Evolutionary conservation across 495 filamentous ascomycete species (phyloP).

Genomic region (Neurospora sp.): DNA sequence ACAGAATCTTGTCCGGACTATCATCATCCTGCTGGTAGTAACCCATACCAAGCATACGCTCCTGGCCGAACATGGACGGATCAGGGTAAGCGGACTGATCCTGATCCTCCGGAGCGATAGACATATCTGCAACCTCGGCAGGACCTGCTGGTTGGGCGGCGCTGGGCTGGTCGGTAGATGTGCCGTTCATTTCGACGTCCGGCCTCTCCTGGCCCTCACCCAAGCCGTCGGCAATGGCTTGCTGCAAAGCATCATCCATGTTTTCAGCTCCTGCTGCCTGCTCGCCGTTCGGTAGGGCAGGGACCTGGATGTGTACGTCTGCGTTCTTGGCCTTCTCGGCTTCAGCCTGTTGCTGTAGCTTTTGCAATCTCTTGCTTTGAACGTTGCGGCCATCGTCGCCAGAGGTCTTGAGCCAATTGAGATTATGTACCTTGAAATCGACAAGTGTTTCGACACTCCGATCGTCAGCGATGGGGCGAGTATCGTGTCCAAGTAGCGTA

Average conservation of each 20-base stretch:
- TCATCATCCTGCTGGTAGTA: slow-evolving; percentile 47
- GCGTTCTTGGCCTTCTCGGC: slow-evolving; percentile 41
- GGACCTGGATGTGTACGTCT: slow-evolving; percentile 13
- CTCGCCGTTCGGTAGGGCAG: slow-evolving; percentile 16
- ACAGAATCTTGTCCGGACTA: slow-evolving; percentile 38
- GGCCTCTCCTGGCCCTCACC: slow-evolving; percentile 21
- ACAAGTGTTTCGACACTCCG: slow-evolving; percentile 81
- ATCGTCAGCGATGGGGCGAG: slow-evolving; percentile 74
- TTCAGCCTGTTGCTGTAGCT: slow-evolving; percentile 40
- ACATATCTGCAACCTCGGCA: slow-evolving; percentile 20
- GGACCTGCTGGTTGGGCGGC: slow-evolving; percentile 2
- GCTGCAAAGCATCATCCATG: slow-evolving; percentile 23
- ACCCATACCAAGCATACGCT: slow-evolving; percentile 43
- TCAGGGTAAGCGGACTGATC: slow-evolving; percentile 38
- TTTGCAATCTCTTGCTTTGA: slow-evolving; percentile 41
- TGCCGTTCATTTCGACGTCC: neutral
- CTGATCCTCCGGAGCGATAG: slow-evolving; percentile 9
- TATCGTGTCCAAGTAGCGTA: slow-evolving; percentile 82
- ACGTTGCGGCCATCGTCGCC: slow-evolving; percentile 42
- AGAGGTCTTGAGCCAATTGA: slow-evolving; percentile 55
- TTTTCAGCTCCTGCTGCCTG: slow-evolving; percentile 15
- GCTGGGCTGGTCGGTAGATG: neutral
- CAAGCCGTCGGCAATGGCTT: slow-evolving; percentile 23
- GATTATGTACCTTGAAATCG: slow-evolving; percentile 74
- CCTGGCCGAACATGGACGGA: slow-evolving; percentile 31